Evolutionary conservation across 208 protist genomes (phyloP).

Genomic region (Hexamita inflata): DNA sequence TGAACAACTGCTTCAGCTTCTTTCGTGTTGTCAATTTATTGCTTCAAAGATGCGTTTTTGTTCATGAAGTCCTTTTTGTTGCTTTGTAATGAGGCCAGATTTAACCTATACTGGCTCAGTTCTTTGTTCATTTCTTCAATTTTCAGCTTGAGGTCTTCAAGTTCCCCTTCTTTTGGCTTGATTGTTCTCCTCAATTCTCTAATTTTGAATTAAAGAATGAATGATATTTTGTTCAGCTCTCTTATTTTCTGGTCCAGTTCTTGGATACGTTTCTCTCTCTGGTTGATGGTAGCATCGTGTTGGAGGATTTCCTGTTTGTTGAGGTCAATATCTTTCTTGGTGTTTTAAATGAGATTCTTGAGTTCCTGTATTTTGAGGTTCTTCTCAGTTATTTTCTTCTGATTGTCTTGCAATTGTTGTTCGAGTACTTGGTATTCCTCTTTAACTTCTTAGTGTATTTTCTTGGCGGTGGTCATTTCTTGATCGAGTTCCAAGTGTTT

Average conservation of each 20-base stretch:
- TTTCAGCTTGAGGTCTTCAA: background rate
- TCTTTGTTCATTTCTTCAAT: slow-evolving; percentile 26
- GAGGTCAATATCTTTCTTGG: background rate
- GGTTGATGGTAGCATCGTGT: slow-evolving; percentile 9
- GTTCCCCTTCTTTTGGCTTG: background rate
- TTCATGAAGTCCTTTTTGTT: slow-evolving; percentile 12
- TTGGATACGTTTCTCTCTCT: background rate
- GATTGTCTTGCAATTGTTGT: background rate
- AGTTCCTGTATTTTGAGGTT: background rate
- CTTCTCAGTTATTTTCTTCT: background rate
- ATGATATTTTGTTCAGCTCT: slow-evolving; percentile 3
- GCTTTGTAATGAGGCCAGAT: background rate
- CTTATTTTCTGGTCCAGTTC: slow-evolving; percentile 12
- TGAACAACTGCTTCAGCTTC: background rate
- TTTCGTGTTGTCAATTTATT: background rate
- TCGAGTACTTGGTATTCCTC: background rate
- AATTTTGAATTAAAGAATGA: slow-evolving; percentile 20
- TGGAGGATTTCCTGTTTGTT: background rate
- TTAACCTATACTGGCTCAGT: background rate
- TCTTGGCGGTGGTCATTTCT: background rate
- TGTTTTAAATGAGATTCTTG: background rate
- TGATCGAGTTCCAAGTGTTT: too few species aligned
- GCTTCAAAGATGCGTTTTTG: background rate
- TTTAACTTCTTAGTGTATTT: background rate
- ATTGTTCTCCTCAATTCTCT: background rate